phyloP scores from a whole-genome alignment of 1,284 basidiomycete genomes.

The Ganoderma boninense region DNA sequence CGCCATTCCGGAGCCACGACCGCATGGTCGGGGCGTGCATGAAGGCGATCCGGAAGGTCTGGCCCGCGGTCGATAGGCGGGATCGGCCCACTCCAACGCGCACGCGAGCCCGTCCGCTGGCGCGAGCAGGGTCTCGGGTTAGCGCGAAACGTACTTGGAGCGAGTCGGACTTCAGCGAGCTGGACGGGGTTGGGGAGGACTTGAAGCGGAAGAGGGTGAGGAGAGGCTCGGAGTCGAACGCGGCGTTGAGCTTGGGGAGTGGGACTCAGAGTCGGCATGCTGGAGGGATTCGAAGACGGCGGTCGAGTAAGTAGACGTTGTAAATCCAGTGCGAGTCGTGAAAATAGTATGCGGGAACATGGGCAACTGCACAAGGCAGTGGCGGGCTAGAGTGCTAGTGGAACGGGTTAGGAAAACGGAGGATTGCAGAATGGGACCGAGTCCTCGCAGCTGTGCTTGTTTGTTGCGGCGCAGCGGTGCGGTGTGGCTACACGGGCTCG shows the following conservation, averaged over 20 bases:
- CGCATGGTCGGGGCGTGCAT: slow-evolving; percentile 6
- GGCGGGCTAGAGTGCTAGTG: too few relatives aligned
- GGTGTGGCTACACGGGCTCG: too few relatives aligned
- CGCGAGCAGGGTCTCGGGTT: not conserved
- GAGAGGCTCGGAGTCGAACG: not conserved
- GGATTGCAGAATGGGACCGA: too few relatives aligned
- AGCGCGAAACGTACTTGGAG: not conserved
- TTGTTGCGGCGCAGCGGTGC: too few relatives aligned
- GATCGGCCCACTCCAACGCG: not conserved
- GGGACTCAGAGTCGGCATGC: not conserved
- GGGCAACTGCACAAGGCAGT: too few relatives aligned
- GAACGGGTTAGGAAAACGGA: too few relatives aligned
- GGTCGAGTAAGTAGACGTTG: not conserved
- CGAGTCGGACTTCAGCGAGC: not conserved
- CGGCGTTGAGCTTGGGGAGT: too few relatives aligned
- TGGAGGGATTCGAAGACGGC: not conserved
- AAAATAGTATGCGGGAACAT: too few relatives aligned
- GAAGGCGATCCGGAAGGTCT: slow-evolving; percentile 9
- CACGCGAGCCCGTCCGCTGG: not conserved
- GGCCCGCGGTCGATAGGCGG: slow-evolving; percentile 4
- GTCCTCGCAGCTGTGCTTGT: too few relatives aligned
- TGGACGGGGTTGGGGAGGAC: not conserved
- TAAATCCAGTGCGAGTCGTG: not conserved
- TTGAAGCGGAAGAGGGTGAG: not conserved
- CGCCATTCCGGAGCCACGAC: not conserved